These are phyloP conservation scores for Phytopythium ostracodes DNA, from an alignment of 352 stramenopile species.

Conservation along the genomic window DNA sequence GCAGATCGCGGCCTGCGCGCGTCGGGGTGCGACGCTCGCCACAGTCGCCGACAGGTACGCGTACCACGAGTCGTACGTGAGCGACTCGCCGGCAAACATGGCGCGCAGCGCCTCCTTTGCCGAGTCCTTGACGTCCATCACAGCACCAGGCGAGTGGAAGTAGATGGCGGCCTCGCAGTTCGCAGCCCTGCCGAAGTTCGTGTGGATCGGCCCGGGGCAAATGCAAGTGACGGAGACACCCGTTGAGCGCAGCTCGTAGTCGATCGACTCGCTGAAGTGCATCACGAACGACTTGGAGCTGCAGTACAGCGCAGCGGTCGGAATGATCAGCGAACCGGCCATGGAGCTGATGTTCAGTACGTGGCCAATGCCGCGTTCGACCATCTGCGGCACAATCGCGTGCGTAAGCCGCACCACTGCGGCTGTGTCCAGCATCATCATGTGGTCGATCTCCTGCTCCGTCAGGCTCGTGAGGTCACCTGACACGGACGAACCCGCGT, in stretches of 20 bases:
- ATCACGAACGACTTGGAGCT: conserved; percentile 66
- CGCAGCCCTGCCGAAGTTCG: conserved; percentile 51
- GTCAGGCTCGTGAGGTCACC: conserved; percentile 34
- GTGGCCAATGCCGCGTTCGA: conserved; percentile 50
- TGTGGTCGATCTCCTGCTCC: conserved; percentile 27
- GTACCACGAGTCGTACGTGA: conserved; percentile 49
- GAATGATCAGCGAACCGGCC: conserved; percentile 39
- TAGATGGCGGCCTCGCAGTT: conserved; percentile 40
- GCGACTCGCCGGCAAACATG: conserved; percentile 45
- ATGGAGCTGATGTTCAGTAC: conserved; percentile 79
- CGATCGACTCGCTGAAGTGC: conserved; percentile 62
- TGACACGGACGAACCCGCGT: conserved; percentile 40
- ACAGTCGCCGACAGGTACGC: conserved; percentile 27
- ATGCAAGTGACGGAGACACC: conserved; percentile 69
- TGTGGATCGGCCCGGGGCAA: conserved; percentile 51
- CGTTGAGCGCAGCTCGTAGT: conserved; percentile 62
- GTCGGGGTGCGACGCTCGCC: conserved; percentile 27
- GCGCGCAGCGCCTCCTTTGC: conserved; percentile 42
- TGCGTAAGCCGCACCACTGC: conserved; percentile 46
- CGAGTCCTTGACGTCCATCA: conserved; percentile 34
- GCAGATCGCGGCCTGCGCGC: conserved; percentile 30
- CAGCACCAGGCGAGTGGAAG: conserved; percentile 30
- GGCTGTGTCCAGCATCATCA: conserved; percentile 61
- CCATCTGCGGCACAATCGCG: conserved; percentile 62
- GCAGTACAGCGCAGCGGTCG: conserved; percentile 56